Percentiles rank a stretch among this genome's conserved stretches.
Evolutionary conservation across 257 asterid species (phyloP).

Genomic region (Eucommia ulmoides): DNA sequence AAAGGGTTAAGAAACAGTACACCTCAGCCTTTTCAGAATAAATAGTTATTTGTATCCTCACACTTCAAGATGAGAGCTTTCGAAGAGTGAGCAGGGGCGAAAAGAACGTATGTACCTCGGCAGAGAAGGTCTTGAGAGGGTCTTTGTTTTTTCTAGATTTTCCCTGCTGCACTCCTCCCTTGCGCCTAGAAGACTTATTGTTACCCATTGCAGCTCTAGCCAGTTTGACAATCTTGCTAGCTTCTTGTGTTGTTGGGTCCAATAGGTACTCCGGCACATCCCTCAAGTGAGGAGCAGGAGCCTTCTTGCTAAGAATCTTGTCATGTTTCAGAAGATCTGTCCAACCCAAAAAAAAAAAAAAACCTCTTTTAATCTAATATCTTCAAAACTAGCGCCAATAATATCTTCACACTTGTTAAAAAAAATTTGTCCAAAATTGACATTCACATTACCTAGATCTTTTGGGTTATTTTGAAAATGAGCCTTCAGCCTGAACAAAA

Average conservation of each 20-base stretch:
- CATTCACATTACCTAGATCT: conserved; percentile 54
- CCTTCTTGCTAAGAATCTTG: conserved; percentile 68
- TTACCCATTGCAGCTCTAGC: conserved; percentile 94
- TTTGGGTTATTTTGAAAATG: conserved; percentile 90
- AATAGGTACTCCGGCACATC: conserved; percentile 77
- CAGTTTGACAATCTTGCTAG: conserved; percentile 86
- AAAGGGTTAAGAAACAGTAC: not conserved
- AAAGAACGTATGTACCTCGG: conserved; percentile 40
- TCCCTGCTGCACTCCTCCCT: conserved; percentile 53
- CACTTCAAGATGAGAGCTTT: not conserved
- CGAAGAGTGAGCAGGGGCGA: not conserved
- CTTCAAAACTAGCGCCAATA: not conserved
- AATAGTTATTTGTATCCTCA: not conserved
- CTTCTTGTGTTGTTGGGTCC: conserved; percentile 92
- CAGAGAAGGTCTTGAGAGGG: conserved; percentile 76
- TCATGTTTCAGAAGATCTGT: conserved; percentile 88
- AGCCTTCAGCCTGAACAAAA: conserved; percentile 72
- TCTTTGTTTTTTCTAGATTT: conserved; percentile 53
- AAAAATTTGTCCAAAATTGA: not conserved
- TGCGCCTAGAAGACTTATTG: conserved; percentile 29
- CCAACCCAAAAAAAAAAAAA: conserved; percentile 14
- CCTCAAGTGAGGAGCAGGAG: conserved; percentile 70
- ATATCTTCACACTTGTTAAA: no score
- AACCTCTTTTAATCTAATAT: conserved; percentile 3
- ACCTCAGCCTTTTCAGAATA: not conserved